Percentiles rank a stretch among this genome's conserved stretches.
Conservation (phyloP, 225 moss, liverwort and hornwort genomes). For the Takakia lepidozioides region DNA sequence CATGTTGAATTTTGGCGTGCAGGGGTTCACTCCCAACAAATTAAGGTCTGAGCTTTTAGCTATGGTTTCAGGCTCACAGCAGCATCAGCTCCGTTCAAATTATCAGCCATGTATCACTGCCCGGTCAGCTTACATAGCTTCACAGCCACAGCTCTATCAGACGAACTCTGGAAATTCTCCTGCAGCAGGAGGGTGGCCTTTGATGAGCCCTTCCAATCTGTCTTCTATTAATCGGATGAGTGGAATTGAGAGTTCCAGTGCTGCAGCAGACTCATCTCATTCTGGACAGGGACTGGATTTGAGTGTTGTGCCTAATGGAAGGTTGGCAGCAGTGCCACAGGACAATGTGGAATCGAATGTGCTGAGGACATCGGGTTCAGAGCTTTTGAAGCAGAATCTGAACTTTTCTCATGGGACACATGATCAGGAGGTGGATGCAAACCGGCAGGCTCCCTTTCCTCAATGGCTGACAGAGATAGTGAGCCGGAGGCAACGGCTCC, state of each 20-base stretch:
- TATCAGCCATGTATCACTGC: constrained; percentile 34
- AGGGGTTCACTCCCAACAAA: constrained; percentile 53
- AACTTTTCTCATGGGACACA: constrained; percentile 26
- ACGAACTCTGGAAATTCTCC: constrained; percentile 39
- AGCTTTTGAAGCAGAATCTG: constrained; percentile 45
- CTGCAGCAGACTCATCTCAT: constrained; percentile 26
- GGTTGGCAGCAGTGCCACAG: constrained; percentile 24
- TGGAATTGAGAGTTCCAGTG: constrained; percentile 24
- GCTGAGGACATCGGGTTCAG: constrained; percentile 38
- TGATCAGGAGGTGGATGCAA: constrained; percentile 36
- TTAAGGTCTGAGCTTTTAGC: constrained; percentile 65
- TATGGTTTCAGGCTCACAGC: constrained; percentile 68
- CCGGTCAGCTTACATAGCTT: constrained; percentile 43
- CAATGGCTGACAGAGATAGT: constrained; percentile 65
- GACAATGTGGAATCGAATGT: constrained; percentile 39
- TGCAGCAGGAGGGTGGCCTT: constrained; percentile 49
- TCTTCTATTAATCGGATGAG: constrained; percentile 19
- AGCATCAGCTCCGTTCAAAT: constrained; percentile 40
- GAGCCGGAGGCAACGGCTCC: constrained; percentile 49
- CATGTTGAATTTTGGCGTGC: constrained; percentile 53
- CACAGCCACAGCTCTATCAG: constrained; percentile 46
- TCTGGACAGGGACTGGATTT: constrained; percentile 44
- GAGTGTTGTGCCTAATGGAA: constrained; percentile 54
- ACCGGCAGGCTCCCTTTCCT: constrained; percentile 43
- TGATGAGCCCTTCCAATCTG: constrained; percentile 13